Conservation (phyloP, 495 filamentous ascomycete genomes). For the Penicillium canariense region DNA sequence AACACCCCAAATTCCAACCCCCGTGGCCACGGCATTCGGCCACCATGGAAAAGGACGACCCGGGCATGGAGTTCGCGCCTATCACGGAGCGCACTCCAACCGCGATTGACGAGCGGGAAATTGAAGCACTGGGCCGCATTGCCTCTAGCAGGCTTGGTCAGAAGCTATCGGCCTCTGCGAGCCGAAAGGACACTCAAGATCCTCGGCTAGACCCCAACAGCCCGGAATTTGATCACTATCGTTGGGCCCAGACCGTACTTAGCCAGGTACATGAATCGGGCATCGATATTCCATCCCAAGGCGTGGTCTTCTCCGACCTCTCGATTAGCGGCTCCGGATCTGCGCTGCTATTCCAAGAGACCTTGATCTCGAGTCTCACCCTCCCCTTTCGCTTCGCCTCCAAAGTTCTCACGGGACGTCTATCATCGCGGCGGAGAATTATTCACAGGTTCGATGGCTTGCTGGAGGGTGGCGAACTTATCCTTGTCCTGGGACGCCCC, state of each 20-base stretch:
- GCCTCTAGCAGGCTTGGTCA: conserved; percentile 30
- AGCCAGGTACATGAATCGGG: conserved; percentile 34
- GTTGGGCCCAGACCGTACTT: conserved; percentile 48
- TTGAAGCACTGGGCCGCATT: conserved; percentile 23
- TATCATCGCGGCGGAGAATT: conserved; percentile 25
- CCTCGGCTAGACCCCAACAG: conserved; percentile 50
- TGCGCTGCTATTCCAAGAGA: conserved; percentile 49
- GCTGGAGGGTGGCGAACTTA: conserved; percentile 34
- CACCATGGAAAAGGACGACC: conserved; percentile 17
- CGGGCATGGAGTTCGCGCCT: conserved; percentile 18
- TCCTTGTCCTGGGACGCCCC: conserved; percentile 41
- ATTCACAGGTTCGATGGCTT: conserved; percentile 37
- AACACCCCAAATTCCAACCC: neutral
- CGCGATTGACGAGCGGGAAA: conserved; percentile 20
- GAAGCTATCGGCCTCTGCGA: conserved; percentile 18
- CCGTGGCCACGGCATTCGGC: neutral
- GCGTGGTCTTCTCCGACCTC: conserved; percentile 47
- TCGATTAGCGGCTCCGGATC: conserved; percentile 50
- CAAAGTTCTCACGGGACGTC: conserved; percentile 28
- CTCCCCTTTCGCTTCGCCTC: conserved; percentile 38
- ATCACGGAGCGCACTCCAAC: conserved; percentile 15
- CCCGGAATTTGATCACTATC: conserved; percentile 50
- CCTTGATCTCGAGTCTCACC: conserved; percentile 40
- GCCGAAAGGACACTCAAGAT: conserved; percentile 26
- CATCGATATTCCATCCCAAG: conserved; percentile 28